Evolutionary conservation across 1,139 yeast genomes (phyloP).

Genomic region (Pichia sp.): DNA sequence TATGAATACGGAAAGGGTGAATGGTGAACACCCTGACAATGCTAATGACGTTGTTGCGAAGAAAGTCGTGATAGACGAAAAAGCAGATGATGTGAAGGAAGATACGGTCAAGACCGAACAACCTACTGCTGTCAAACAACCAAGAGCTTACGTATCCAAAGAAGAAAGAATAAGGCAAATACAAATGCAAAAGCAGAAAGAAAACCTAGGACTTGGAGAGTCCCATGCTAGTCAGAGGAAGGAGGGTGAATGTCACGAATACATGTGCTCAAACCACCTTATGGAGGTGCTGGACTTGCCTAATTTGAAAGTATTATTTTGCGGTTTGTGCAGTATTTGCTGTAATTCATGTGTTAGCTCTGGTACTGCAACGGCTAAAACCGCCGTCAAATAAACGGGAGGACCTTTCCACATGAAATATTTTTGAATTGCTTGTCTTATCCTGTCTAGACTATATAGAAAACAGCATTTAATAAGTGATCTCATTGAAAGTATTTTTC

Average conservation of each 20-base stretch:
- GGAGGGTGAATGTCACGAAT: slow-evolving; percentile 25
- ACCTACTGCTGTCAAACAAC: slow-evolving; percentile 6
- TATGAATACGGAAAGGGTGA: too few relatives aligned
- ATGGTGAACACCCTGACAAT: background rate
- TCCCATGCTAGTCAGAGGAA: slow-evolving; percentile 16
- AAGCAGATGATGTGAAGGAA: background rate
- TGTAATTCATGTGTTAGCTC: slow-evolving; percentile 11
- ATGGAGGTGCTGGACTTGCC: slow-evolving; percentile 14
- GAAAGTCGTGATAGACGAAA: background rate
- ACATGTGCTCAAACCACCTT: slow-evolving; percentile 16
- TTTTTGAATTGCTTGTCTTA: background rate
- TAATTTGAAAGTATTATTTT: background rate
- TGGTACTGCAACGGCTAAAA: slow-evolving; percentile 9
- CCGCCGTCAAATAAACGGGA: too few relatives aligned
- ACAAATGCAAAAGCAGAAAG: background rate
- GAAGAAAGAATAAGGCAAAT: slow-evolving; percentile 9
- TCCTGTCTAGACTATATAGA: background rate
- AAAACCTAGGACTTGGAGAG: too few relatives aligned
- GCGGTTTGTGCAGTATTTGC: slow-evolving; percentile 6
- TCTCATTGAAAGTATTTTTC: slow-evolving; percentile 4
- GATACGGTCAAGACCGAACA: slow-evolving; percentile 6
- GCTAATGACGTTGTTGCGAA: background rate
- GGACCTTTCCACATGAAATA: too few relatives aligned
- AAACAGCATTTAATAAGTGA: background rate
- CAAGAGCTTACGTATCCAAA: slow-evolving; percentile 9